Evolutionary conservation across 2,329 filamentous ascomycete genomes (phyloP).

Genomic region (Talaromyces sp.): DNA sequence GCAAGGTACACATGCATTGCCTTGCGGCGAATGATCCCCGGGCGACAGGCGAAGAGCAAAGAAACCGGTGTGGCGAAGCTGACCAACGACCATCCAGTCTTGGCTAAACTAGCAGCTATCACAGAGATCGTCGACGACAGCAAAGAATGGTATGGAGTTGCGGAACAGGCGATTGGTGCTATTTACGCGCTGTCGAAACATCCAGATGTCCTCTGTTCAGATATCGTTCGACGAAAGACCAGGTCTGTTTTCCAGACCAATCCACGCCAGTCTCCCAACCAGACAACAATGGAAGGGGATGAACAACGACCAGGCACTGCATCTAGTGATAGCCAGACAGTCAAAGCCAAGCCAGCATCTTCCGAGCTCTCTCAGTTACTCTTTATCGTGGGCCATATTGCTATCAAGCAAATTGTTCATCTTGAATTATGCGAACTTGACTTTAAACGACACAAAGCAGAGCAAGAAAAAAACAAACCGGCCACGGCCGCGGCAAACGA

Average conservation of each 20-base stretch:
- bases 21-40: constrained; percentile 82
- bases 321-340: constrained; percentile 26
- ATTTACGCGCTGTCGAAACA: constrained; percentile 94
- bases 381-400: constrained; percentile 92
- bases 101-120: constrained; percentile 74
- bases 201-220: constrained; percentile 86
- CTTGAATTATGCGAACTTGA: constrained; percentile 95
- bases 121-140: constrained; percentile 79
- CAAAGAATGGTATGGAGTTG: constrained; percentile 91
- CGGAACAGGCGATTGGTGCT: constrained; percentile 91
- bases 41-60: constrained; percentile 71
- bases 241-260: constrained; percentile 65
- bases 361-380: constrained; percentile 81
- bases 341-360: constrained; percentile 59
- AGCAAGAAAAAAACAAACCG: constrained; percentile 44
- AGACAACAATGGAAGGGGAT: constrained; percentile 22
- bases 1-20: constrained; percentile 96
- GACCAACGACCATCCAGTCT: constrained; percentile 84
- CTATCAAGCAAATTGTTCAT: constrained; percentile 98
- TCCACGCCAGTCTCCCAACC: constrained; percentile 21
- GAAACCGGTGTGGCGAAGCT: constrained; percentile 62
- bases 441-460: constrained; percentile 84
- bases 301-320: constrained; percentile 30
- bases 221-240: constrained; percentile 82
- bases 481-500: constrained; percentile 44